Conservation (phyloP, 176 grass and related monocot species). For the Musa troglodytarum region DNA sequence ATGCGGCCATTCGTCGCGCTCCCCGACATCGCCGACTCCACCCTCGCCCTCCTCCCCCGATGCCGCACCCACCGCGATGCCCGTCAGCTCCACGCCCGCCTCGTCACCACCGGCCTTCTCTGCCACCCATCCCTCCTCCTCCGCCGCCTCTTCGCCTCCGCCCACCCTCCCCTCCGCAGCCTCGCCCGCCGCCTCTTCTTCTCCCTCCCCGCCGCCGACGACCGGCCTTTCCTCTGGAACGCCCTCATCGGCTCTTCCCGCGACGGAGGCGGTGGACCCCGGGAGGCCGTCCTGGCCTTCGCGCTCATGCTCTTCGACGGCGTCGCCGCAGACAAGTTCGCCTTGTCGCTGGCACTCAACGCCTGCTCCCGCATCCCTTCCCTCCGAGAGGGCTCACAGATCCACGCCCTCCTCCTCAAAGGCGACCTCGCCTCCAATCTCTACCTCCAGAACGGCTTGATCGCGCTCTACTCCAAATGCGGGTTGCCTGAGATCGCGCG, state of each 20-base stretch:
- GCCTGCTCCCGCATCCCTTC: slow-evolving; percentile 3
- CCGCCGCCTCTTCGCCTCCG: slow-evolving; percentile 16
- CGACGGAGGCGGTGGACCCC: not conserved
- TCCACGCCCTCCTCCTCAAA: slow-evolving; percentile 11
- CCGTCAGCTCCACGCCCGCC: slow-evolving; percentile 6
- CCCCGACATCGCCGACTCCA: not conserved
- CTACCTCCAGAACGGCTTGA: slow-evolving; percentile 20
- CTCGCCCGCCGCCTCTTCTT: slow-evolving; percentile 24
- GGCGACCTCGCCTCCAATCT: slow-evolving; percentile 1
- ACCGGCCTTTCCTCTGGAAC: slow-evolving; percentile 16
- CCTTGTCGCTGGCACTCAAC: slow-evolving; percentile 18
- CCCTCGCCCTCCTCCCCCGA: slow-evolving; percentile 2
- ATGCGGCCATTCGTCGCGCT: not conserved
- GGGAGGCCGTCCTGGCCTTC: slow-evolving; percentile 10
- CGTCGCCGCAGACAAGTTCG: slow-evolving; percentile 9
- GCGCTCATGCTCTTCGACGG: slow-evolving; percentile 19
- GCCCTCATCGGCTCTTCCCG: slow-evolving; percentile 15
- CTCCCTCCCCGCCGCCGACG: slow-evolving; percentile 2
- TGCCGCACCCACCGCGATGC: slow-evolving; percentile 9
- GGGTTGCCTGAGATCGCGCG: slow-evolving; percentile 2
- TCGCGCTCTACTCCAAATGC: slow-evolving; percentile 12
- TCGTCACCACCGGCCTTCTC: slow-evolving; percentile 18
- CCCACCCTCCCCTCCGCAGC: not conserved
- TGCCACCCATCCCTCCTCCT: slow-evolving; percentile 3
- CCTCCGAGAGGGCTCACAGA: slow-evolving; percentile 10